These are phyloP conservation scores for Cryptosporidium meleagridis DNA, from an alignment of 169 alveolate species.

Conservation along the genomic window DNA sequence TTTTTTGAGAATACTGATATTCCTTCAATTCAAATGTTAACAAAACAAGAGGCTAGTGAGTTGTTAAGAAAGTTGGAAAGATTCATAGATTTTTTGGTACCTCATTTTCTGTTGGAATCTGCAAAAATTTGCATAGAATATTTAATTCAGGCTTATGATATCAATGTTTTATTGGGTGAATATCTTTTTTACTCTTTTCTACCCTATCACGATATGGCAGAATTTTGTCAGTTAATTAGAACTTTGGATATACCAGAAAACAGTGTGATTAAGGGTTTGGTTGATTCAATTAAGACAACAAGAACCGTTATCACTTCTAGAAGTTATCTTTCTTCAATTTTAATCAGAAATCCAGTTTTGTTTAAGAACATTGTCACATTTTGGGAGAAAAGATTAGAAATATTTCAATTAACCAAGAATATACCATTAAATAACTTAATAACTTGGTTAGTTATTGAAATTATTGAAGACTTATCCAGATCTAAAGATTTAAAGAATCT, in stretches of 20 bases:
- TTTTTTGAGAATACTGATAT: conserved; percentile 13
- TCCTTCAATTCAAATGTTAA: conserved; percentile 32
- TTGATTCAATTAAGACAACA: conserved; percentile 49
- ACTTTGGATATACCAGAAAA: conserved; percentile 34
- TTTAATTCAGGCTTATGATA: conserved; percentile 60
- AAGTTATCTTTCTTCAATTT: conserved; percentile 9
- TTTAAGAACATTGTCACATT: conserved; percentile 23
- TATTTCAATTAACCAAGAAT: conserved; percentile 17
- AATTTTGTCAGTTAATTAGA: conserved; percentile 19
- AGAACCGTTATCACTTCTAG: conserved; percentile 28
- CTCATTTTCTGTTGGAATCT: conserved; percentile 22
- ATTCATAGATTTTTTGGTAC: conserved; percentile 45
- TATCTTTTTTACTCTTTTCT: conserved; percentile 62
- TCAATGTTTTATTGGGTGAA: conserved; percentile 56
- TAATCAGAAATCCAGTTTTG: conserved; percentile 19
- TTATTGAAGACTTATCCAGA: conserved; percentile 46
- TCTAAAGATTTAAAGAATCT: conserved; percentile 14
- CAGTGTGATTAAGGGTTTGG: conserved; percentile 34
- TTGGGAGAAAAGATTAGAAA: conserved; percentile 25
- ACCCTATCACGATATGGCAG: conserved; percentile 63
- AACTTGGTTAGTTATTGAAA: conserved; percentile 62
- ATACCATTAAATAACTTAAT: conserved; percentile 21
- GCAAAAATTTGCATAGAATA: conserved; percentile 65
- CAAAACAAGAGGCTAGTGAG: conserved; percentile 29
- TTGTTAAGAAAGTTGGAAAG: not conserved